phyloP scores from a whole-genome alignment of 495 filamentous ascomycete species.

The Lophium mytilinum region DNA sequence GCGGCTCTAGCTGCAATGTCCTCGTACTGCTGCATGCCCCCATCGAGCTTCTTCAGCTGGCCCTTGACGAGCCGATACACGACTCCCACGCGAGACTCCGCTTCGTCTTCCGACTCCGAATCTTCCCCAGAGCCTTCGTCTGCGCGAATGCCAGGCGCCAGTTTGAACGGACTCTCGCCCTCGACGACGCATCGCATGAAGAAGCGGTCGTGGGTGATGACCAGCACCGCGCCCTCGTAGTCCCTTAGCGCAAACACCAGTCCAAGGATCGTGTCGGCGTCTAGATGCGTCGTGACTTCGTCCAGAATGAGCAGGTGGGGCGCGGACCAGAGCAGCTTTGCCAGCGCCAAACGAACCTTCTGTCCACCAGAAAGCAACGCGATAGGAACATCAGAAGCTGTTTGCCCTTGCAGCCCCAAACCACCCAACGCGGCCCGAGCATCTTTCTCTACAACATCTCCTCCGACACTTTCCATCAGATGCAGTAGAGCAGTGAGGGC shows the following conservation, averaged over 20 bases:
- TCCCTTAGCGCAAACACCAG: slow-evolving; percentile 54
- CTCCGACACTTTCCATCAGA: slow-evolving; percentile 42
- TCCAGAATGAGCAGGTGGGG: slow-evolving; percentile 74
- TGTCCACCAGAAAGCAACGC: slow-evolving; percentile 66
- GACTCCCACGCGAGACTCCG: slow-evolving; percentile 17
- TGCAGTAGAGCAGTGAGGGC: slow-evolving; percentile 54
- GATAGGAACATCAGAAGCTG: slow-evolving; percentile 62
- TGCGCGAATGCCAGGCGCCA: slow-evolving; percentile 44
- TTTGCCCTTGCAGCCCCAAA: slow-evolving; percentile 56
- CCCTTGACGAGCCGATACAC: slow-evolving; percentile 30
- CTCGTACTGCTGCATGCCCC: slow-evolving; percentile 33
- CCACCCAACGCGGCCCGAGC: slow-evolving; percentile 52
- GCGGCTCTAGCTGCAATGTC: slow-evolving; percentile 25
- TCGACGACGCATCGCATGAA: slow-evolving; percentile 62
- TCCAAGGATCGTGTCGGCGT: slow-evolving; percentile 66
- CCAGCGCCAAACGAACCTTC: slow-evolving; percentile 66
- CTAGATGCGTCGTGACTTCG: slow-evolving; percentile 80
- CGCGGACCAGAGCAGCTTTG: slow-evolving; percentile 53
- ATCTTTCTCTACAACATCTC: slow-evolving; percentile 51
- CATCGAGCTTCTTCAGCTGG: slow-evolving; percentile 28
- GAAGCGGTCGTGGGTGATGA: slow-evolving; percentile 74
- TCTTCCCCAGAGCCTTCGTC: slow-evolving; percentile 39
- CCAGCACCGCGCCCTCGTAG: slow-evolving; percentile 62
- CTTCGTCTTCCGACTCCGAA: slow-evolving; percentile 39
- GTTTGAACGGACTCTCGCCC: slow-evolving; percentile 43